Conservation (phyloP, 768 basidiomycete genomes). For the Collybiopsis luxurians region DNA sequence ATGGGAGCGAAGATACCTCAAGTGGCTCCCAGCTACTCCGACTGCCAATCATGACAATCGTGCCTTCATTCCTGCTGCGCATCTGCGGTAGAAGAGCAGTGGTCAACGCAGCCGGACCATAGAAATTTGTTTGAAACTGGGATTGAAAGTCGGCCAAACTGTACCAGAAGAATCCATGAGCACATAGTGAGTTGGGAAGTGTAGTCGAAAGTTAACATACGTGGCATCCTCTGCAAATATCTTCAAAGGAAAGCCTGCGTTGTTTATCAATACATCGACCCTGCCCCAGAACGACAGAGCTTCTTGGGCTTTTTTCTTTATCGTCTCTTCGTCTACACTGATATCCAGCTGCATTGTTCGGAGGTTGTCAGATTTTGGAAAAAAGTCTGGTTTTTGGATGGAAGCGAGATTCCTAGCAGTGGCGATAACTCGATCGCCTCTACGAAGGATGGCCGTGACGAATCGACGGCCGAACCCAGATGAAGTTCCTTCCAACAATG, state of each 20-base stretch:
- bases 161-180: neutral
- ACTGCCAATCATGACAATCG: constrained; percentile 38
- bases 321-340: constrained; percentile 23
- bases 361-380: constrained; percentile 15
- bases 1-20: constrained; percentile 24
- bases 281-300: constrained; percentile 33
- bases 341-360: constrained; percentile 36
- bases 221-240: constrained; percentile 6
- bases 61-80: constrained; percentile 27
- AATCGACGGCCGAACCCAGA: constrained; percentile 41
- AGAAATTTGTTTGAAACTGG: constrained; percentile 41
- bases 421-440: constrained; percentile 44
- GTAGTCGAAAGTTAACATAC: too few species aligned
- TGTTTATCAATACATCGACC: constrained; percentile 44
- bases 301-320: constrained; percentile 28
- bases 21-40: constrained; percentile 31
- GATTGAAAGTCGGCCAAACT: neutral
- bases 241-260: constrained; percentile 37
- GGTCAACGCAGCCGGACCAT: constrained; percentile 41
- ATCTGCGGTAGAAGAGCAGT: constrained; percentile 39
- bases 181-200: too few species aligned
- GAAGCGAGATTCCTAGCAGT: constrained; percentile 34
- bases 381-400: neutral
- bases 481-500: constrained; percentile 10
- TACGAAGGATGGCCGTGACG: constrained; percentile 31